These are phyloP conservation scores for Casuarina equisetifolia DNA, from an alignment of 306 rosid genomes.

Conservation along the genomic window DNA sequence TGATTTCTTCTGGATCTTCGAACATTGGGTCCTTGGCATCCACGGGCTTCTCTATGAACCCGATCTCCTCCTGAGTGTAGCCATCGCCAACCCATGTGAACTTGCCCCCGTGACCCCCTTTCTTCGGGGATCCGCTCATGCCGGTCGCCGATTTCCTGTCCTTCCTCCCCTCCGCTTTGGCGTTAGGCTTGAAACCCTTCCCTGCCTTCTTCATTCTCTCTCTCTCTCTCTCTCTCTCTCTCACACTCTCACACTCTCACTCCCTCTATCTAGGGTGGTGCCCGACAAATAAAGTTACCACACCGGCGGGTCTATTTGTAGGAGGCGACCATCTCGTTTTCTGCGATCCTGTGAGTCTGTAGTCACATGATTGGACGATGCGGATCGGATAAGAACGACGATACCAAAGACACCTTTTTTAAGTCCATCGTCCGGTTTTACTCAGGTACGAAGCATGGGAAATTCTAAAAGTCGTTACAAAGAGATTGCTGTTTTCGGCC, in stretches of 20 bases:
- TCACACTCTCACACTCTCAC: not conserved
- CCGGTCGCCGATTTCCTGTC: conserved; percentile 84
- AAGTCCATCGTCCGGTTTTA: too few relatives aligned
- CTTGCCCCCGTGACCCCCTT: conserved; percentile 91
- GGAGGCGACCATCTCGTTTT: too few relatives aligned
- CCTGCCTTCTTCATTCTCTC: conserved; percentile 63
- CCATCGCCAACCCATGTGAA: conserved; percentile 82
- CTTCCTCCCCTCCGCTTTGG: conserved; percentile 49
- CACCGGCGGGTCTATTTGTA: not conserved
- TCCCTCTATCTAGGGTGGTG: too few relatives aligned
- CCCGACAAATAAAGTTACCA: too few relatives aligned
- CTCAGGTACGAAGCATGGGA: too few relatives aligned
- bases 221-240: not conserved
- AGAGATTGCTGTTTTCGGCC: too few relatives aligned
- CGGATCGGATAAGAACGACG: too few relatives aligned
- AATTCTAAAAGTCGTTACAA: too few relatives aligned
- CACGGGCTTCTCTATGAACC: conserved; percentile 31
- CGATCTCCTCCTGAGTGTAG: conserved; percentile 53
- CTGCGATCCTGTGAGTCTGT: too few relatives aligned
- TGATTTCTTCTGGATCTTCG: conserved; percentile 62
- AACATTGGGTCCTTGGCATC: conserved; percentile 80
- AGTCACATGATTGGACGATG: too few relatives aligned
- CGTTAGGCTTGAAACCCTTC: conserved; percentile 51
- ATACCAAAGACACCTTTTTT: too few relatives aligned
- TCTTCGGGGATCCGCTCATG: conserved; percentile 86